Evolutionary conservation across 495 filamentous ascomycete genomes (phyloP).

Genomic region (Saxophila tyrrhenica): DNA sequence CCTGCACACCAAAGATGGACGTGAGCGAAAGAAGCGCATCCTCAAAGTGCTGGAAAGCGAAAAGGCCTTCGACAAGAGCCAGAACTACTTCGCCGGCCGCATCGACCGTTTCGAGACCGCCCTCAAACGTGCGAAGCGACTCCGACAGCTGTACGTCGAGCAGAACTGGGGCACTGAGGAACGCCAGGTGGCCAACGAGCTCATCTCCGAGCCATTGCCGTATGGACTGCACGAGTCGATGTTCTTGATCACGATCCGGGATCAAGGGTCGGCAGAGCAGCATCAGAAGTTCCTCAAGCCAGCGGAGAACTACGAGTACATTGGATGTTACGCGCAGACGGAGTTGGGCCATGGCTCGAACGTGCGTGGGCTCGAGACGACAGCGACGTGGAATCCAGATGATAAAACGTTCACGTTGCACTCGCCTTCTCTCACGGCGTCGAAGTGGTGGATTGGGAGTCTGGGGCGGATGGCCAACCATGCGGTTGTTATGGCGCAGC

Average conservation of each 20-base stretch:
- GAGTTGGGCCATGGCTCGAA: conserved; percentile 67
- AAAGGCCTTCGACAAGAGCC: conserved; percentile 56
- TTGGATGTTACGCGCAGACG: conserved; percentile 70
- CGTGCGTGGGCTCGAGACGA: conserved; percentile 62
- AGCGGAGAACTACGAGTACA: conserved; percentile 52
- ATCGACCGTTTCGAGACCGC: conserved; percentile 53
- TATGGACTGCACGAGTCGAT: conserved; percentile 58
- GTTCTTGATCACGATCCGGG: conserved; percentile 58
- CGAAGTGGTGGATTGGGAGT: conserved; percentile 74
- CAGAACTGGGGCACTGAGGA: conserved; percentile 56
- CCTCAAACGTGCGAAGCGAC: conserved; percentile 51
- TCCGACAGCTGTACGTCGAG: conserved; percentile 49
- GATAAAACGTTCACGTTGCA: conserved; percentile 61
- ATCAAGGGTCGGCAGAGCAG: conserved; percentile 60
- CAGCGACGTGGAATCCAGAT: conserved; percentile 55
- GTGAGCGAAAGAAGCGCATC: conserved; percentile 43
- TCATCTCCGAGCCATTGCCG: conserved; percentile 55
- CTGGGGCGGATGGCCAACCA: conserved; percentile 62
- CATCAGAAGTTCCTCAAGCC: conserved; percentile 53
- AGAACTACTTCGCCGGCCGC: conserved; percentile 54
- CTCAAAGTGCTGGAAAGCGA: conserved; percentile 46
- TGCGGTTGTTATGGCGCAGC: conserved; percentile 64
- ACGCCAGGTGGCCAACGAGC: conserved; percentile 43
- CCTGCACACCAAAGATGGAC: conserved; percentile 46
- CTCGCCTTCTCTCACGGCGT: conserved; percentile 53